phyloP scores from a whole-genome alignment of 1,139 yeast species.

The Protomyces pachydermus region DNA sequence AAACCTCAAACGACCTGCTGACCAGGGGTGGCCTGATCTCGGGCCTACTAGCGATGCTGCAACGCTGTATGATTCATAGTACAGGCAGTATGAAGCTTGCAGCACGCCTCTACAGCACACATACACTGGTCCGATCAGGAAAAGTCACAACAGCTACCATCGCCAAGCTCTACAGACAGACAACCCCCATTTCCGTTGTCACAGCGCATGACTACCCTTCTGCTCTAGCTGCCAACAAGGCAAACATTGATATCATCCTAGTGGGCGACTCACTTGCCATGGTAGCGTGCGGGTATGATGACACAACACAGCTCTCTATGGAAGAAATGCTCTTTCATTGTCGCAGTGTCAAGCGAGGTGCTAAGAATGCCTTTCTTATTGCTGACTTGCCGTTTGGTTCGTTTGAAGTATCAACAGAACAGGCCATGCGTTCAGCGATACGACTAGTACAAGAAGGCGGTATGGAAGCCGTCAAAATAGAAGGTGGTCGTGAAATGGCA shows the following conservation, averaged over 20 bases:
- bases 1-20: background rate
- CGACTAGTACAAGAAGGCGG: conserved; percentile 55
- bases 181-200: conserved; percentile 55
- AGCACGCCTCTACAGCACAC: background rate
- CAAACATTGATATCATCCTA: conserved; percentile 64
- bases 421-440: conserved; percentile 64
- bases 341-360: conserved; percentile 68
- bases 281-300: conserved; percentile 76
- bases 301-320: conserved; percentile 33
- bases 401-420: conserved; percentile 59
- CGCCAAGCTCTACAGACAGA: conserved; percentile 42
- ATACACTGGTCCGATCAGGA: background rate
- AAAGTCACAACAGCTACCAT: conserved; percentile 45
- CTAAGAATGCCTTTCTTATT: conserved; percentile 56
- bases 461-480: conserved; percentile 79
- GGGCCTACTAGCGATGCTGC: background rate
- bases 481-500: conserved; percentile 63
- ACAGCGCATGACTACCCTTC: conserved; percentile 89
- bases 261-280: conserved; percentile 92
- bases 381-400: conserved; percentile 90
- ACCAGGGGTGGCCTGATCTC: background rate
- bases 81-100: background rate
- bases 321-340: conserved; percentile 69
- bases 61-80: background rate
- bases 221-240: conserved; percentile 62